Evolutionary conservation across 2,329 filamentous ascomycete species (phyloP).

Genomic region (Aspergillus fumigatus): DNA sequence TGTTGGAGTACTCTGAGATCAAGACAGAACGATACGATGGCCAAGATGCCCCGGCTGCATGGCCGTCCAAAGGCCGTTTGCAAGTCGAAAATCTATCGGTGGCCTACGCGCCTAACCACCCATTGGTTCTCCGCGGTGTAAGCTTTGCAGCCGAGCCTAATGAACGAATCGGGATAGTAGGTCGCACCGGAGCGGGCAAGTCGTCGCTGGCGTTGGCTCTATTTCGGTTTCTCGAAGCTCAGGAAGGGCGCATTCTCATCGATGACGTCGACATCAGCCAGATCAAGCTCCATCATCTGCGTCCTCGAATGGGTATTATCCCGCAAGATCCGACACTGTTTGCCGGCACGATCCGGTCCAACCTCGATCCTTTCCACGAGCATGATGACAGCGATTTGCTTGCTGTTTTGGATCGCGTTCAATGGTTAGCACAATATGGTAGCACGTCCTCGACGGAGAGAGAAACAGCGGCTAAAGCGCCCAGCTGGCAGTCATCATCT

Average conservation of each 20-base stretch:
- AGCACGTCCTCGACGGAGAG: neutral
- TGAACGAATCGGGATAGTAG: conserved; percentile 70
- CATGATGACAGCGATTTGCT: conserved; percentile 64
- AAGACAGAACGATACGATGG: conserved; percentile 63
- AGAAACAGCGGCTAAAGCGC: neutral
- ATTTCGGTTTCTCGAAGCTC: conserved; percentile 71
- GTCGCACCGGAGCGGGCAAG: conserved; percentile 74
- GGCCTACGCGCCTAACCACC: conserved; percentile 63
- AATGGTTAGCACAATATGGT: conserved; percentile 41
- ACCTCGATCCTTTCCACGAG: conserved; percentile 70
- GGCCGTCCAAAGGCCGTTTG: conserved; percentile 68
- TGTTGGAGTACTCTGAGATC: conserved; percentile 69
- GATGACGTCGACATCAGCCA: conserved; percentile 71
- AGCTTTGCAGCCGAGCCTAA: conserved; percentile 63
- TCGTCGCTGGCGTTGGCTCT: conserved; percentile 70
- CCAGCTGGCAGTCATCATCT: neutral
- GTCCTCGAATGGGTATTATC: conserved; percentile 71
- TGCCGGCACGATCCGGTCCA: conserved; percentile 68
- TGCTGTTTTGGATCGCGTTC: conserved; percentile 64
- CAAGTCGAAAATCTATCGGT: conserved; percentile 69
- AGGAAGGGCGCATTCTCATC: conserved; percentile 62
- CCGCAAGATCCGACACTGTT: conserved; percentile 78
- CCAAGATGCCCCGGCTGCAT: conserved; percentile 62
- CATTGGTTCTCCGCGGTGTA: conserved; percentile 65
- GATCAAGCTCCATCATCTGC: conserved; percentile 63